Base-by-base conservation (phyloP, 1,284 basidiomycete genomes). In the Taiwanofungus camphoratus region DNA sequence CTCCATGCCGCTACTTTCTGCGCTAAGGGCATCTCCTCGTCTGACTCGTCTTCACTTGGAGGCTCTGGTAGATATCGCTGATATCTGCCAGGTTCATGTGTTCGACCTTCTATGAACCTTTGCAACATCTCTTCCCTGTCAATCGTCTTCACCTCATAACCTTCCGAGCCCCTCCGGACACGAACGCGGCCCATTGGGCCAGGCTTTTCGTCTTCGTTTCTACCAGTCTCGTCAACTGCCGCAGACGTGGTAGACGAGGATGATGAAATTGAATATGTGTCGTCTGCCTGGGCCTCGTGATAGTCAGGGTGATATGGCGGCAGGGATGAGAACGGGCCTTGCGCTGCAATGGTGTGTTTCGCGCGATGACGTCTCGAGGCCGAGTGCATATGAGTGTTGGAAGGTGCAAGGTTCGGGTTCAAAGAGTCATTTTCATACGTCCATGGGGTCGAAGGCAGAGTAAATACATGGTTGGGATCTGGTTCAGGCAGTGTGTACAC, bases 301-400 rank as follows among this genome's bases (percentile, higher is more conserved):
- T 83, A 86, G 55, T 88, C 80, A 5, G 82, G 80, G 60, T 85
- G 82, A 54, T 87, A 85, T 2, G 84, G 83, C 19, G 83, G 82
- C 1, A 83, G 67, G n/a, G 69, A 58, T 15, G 78, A 72, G 15
- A 59, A 54, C 20, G 65, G 62, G 7, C 64, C 70, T 50, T 57
- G 56, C 36, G 31, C 41, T 46, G 50, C 32, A 41, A 50, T 48
- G 32, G 39, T 52, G n/a, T 32, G 45, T 20, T 21, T 3, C 21
- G 42, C 42, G 16, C 52, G 53, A 5, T 56, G 46, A 41, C 50
- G 26, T 26, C 51, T 39, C n/a, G 55, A 42, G 30, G 49, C 16
- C 21, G 46, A 12, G 19, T 48, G 45, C 44, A 32, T 59, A 18
- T 61, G 53, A 9, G 71, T 54, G 53, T 79, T 87, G 19, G 76